phyloP scores from a whole-genome alignment of 1,139 yeast genomes.

The Kurtzmaniella quercitrusa region DNA sequence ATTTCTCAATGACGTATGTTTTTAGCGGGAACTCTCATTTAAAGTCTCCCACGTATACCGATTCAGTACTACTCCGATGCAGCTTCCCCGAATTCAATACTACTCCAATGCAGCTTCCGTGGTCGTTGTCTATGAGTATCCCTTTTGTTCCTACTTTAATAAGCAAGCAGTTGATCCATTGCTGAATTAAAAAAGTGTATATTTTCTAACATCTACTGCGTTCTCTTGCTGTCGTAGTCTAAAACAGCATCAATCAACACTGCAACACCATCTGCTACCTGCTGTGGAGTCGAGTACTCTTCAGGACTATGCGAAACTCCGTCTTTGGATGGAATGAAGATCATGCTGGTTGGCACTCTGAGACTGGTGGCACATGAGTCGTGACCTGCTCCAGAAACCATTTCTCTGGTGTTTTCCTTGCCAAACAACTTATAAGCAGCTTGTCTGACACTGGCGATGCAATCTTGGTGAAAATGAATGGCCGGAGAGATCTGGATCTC shows the following conservation, averaged over 20 bases:
- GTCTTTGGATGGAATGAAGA: slow-evolving; percentile 65
- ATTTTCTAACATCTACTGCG: neutral
- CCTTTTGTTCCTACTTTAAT: too few relatives aligned
- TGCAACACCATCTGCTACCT: slow-evolving; percentile 55
- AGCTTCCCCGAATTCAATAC: too few relatives aligned
- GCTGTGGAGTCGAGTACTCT: slow-evolving; percentile 62
- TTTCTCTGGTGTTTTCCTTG: slow-evolving; percentile 33
- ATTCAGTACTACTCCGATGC: too few relatives aligned
- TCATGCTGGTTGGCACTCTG: slow-evolving; percentile 67
- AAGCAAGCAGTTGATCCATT: too few relatives aligned
- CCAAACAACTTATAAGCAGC: slow-evolving; percentile 51
- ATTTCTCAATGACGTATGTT: too few relatives aligned
- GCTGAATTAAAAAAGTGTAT: too few relatives aligned
- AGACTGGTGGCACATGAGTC: slow-evolving; percentile 59
- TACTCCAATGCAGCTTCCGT: too few relatives aligned
- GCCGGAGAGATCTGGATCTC: slow-evolving; percentile 49
- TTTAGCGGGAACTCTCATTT: too few relatives aligned
- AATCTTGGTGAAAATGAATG: slow-evolving; percentile 47
- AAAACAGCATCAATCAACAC: slow-evolving; percentile 57
- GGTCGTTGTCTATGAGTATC: too few relatives aligned
- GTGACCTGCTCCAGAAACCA: slow-evolving; percentile 71
- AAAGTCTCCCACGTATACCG: too few relatives aligned
- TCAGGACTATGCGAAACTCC: slow-evolving; percentile 70
- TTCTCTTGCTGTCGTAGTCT: slow-evolving; percentile 37
- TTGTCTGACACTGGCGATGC: slow-evolving; percentile 47